Base-by-base conservation (phyloP, 1,284 basidiomycete genomes). In the Phenoliferia sp. region DNA sequence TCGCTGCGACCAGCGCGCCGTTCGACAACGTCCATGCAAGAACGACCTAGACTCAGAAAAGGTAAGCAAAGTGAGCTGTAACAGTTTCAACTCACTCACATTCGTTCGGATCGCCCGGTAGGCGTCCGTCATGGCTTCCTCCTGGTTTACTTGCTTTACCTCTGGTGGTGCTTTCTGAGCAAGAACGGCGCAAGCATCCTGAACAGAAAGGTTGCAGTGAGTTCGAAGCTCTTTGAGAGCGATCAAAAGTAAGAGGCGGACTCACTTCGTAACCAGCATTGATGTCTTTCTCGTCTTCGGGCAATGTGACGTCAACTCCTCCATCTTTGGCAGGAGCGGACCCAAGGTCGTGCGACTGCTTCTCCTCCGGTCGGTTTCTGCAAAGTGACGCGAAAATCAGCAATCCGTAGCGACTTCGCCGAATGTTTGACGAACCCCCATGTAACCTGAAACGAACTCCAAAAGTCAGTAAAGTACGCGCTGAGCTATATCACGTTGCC, bases 81-180 rank as follows among this genome's bases (percentile, higher is more conserved):
- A 72, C 72, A n/a, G n/a, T n/a, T n/a, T n/a, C n/a, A 87, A 58
- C 1, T 19, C 12, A 58, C 56, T 16, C 56, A 58, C 83, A 70
- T 94, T 95, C 2, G 93, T 95, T 73, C 93, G 85, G 80, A 95
- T 92, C 35, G 84, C 86, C 76, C 87, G 83, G 69, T 94, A 95
- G 78, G 90, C 93, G 81, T 96, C 94, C 77, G 94, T 91, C 78
- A 93, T 88, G 72, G 62, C 55, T 6, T 88, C 90, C 70, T 83
- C 81, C n/a, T 80, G 78, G 77, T 92, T 87, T 16, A 74, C 83
- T 69, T 84, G 87, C 39, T 81, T 76, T 56, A 88, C 87, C 62
- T 80, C 83, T 77, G 89, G 89, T 0, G 88, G 89, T 39, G 89
- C 83, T 79, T 92, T 92, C 15, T 70, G 60, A 81, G 84, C 84